Base-by-base conservation (phyloP, 228 moss, liverwort and hornwort species). In the Sphagnum magellanicum region DNA sequence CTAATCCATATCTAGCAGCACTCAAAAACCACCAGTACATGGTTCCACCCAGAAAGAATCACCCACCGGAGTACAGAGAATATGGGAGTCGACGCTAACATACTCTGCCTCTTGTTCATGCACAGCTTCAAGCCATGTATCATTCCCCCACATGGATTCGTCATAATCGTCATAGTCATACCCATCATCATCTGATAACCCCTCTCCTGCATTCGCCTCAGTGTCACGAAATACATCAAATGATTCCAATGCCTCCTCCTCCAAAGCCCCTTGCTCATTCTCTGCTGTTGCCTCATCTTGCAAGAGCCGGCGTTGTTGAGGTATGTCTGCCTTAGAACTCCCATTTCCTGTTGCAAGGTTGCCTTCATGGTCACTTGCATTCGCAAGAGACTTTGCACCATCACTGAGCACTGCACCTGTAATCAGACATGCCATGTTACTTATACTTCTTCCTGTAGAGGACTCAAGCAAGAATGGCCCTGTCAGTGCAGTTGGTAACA, bases 81-180 rank as follows among this genome's bases (percentile, higher is more conserved):
- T 94, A 73, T 98, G 98, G 46, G 94, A 72, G 66, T 98, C 94
- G 10, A 98, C 89, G 59, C 94, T 84, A 59, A 94, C 81, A 67
- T 68, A 86, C 53, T 98, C 79, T 70, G 83, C 78, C 71, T 83
- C 71, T 66, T 81, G 89, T 50, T 73, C 72, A 77, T 94, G 90
- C 73, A 59, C 76, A 15, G 68, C 76, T 79, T 83, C 84, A 71
- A 82, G 78, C 92, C 92, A 98, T n/a, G 89, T 87, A 50, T 94
- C 90, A 52, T 98, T 87, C 50, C 77, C 87, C 98, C 98, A 98
- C 98, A 98, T 92, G 5, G 83, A 89, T 73, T 92, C 98, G 77
- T 98, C 91, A 61, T 98, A 98, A 63, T 98, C 98, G 78, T 98
- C 98, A 73, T 98, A 98, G 79, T 94, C 98, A 81, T 93, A 98